Evolutionary conservation across 1,139 yeast genomes (phyloP), one percentile per base, ranked within the genome.

Genomic region (Zygoascus sp.): DNA sequence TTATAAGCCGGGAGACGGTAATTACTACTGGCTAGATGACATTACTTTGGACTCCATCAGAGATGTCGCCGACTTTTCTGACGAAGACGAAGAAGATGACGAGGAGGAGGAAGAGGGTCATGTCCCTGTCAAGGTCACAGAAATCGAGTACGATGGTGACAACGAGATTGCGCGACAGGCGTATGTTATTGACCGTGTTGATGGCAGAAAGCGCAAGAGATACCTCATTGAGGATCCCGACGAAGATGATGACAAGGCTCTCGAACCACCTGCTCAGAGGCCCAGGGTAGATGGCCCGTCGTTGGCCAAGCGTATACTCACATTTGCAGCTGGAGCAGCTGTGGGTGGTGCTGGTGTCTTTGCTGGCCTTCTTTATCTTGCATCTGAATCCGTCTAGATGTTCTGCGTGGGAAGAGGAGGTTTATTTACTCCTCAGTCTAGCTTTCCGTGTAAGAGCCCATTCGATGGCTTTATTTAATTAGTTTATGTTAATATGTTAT

Each of bases 31-130:
- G 35, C 11, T 17, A 5, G 9, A n/a, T n/a, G 35, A 16, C 9
- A 23, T 23, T 32, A 17, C 35, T 17, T 13, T 13, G 13, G 4
- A n/a, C 11, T 32, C 35, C 17, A 32, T 8, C 20, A 8, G 36
- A 7, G 5, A 21, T 6, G n/a, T n/a, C 9, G 3, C 28, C 2
- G 35, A 42, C 10, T 40, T 21, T 16, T 50, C 35, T 37, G 42
- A 42, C 25, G 41, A 45, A 3, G 45, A 35, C 19, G 52, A 42
- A 6, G 46, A 40, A n/a, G 46, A 47, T 20, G 36, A 34, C 32
- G 46, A 41, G 11, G 44, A 25, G 8, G 44, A 44, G 17, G 22
- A 20, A 9, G 38, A 32, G 1, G 46, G 25, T 11, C 19, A 34
- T 2, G 41, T 17, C 35, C 19, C 21, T 15, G 9, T 15, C 6